Conservation (phyloP, 768 basidiomycete species). For the Suillus subluteus region DNA sequence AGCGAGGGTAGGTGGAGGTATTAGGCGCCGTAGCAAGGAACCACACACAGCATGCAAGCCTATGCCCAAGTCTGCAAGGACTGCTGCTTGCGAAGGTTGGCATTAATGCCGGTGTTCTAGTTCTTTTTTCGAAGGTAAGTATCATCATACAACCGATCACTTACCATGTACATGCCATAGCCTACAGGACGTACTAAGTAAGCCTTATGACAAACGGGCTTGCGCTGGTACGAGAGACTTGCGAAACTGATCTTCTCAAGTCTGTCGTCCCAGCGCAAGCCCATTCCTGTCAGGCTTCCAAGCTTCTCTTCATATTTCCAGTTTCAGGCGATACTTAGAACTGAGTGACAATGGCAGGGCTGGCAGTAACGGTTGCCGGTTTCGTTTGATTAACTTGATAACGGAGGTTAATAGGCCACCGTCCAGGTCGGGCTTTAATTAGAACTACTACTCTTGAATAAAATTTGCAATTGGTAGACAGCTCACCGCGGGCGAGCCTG, state of each 20-base stretch:
- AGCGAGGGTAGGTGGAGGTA: not conserved
- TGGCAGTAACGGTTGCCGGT: not conserved
- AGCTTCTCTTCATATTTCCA: not conserved
- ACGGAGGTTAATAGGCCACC: no score
- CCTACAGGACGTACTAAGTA: not conserved
- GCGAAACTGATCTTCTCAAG: not conserved
- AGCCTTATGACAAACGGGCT: not conserved
- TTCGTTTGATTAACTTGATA: not conserved
- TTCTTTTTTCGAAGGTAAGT: not conserved
- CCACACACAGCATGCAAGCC: not conserved
- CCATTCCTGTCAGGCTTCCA: not conserved
- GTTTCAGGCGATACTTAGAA: not conserved
- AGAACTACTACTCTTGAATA: not conserved
- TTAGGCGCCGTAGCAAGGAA: not conserved
- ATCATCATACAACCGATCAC: not conserved
- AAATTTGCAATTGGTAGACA: not conserved
- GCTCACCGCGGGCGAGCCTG: not conserved
- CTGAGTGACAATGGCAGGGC: no score
- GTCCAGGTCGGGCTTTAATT: no score
- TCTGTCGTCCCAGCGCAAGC: not conserved
- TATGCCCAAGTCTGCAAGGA: not conserved
- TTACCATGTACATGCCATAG: not conserved
- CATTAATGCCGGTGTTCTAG: not conserved
- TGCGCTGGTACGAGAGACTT: not conserved
- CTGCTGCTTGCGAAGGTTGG: not conserved